These are phyloP conservation scores for Nemania sp. DNA, from an alignment of 2,329 filamentous ascomycete species.

Conservation along the genomic window DNA sequence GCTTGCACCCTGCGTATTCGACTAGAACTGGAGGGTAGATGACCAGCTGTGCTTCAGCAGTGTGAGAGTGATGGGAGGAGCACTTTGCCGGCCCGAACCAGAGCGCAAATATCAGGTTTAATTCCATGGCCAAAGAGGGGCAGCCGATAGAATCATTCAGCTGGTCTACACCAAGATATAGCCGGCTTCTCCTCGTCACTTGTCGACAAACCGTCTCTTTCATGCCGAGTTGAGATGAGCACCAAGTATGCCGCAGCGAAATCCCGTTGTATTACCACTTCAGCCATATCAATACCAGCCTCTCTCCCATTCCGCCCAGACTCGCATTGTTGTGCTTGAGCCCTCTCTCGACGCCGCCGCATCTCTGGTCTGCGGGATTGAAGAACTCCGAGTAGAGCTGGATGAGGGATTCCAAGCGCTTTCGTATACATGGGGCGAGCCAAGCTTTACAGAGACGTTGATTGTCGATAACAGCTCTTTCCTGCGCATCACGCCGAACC, in stretches of 20 bases:
- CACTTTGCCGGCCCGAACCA: too few species aligned
- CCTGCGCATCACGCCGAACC: slow-evolving; percentile 14
- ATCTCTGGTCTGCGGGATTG: background rate
- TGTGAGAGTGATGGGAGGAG: too few species aligned
- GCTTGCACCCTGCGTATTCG: too few species aligned
- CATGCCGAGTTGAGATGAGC: too few species aligned
- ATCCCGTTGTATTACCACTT: background rate
- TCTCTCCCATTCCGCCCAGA: slow-evolving; percentile 8
- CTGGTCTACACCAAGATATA: too few species aligned
- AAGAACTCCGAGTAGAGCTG: background rate
- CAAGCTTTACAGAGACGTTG: slow-evolving; percentile 7
- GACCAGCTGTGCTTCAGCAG: too few species aligned
- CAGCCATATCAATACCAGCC: slow-evolving; percentile 9
- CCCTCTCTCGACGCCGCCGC: background rate
- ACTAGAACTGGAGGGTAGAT: too few species aligned
- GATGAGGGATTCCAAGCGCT: slow-evolving; percentile 11
- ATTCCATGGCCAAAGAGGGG: too few species aligned
- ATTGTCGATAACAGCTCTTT: background rate
- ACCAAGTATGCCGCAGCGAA: background rate
- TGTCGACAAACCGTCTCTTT: too few species aligned
- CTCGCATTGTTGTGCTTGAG: slow-evolving; percentile 11
- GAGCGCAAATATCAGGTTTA: too few species aligned
- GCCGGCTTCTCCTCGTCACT: too few species aligned
- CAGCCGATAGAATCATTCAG: too few species aligned
- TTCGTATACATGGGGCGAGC: slow-evolving; percentile 17